A percentile compares a stretch with the other conserved stretches of the same genome.
Evolutionary conservation across 208 protist genomes (phyloP).

Genomic region (Leishmania lainsoni): DNA sequence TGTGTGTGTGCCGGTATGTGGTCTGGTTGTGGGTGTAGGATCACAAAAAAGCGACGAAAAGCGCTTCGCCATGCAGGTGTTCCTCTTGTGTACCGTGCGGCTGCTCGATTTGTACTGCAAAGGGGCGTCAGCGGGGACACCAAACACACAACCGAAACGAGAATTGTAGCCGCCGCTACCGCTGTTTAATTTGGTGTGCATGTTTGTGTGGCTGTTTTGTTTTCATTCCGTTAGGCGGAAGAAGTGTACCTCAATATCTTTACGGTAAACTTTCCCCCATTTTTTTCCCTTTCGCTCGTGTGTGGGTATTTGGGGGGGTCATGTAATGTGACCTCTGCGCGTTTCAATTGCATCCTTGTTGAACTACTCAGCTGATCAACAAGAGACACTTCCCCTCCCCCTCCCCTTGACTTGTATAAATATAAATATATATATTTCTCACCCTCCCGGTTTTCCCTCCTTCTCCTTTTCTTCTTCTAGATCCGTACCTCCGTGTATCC

Average conservation of each 20-base stretch:
- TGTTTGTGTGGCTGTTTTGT: neutral
- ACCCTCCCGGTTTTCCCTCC: neutral
- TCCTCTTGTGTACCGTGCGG: neutral
- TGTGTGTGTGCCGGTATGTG: neutral
- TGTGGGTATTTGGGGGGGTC: neutral
- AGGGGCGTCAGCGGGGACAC: neutral
- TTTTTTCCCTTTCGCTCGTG: neutral
- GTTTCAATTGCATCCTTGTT: neutral
- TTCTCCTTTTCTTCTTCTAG: neutral
- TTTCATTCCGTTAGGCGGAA: neutral
- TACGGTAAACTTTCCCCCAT: no score
- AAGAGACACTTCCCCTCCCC: neutral
- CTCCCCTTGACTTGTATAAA: neutral
- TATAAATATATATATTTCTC: neutral
- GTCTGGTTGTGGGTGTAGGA: neutral
- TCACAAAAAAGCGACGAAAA: neutral
- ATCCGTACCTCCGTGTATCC: neutral
- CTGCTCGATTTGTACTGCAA: neutral
- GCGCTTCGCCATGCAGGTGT: neutral
- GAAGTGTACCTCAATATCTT: no score
- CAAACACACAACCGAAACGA: neutral
- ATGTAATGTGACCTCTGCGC: neutral
- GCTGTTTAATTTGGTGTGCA: neutral
- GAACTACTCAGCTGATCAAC: conserved; percentile 1
- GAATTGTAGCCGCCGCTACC: neutral